Conservation (phyloP, 805 yeast genomes). For the Dipodascus albidus region DNA sequence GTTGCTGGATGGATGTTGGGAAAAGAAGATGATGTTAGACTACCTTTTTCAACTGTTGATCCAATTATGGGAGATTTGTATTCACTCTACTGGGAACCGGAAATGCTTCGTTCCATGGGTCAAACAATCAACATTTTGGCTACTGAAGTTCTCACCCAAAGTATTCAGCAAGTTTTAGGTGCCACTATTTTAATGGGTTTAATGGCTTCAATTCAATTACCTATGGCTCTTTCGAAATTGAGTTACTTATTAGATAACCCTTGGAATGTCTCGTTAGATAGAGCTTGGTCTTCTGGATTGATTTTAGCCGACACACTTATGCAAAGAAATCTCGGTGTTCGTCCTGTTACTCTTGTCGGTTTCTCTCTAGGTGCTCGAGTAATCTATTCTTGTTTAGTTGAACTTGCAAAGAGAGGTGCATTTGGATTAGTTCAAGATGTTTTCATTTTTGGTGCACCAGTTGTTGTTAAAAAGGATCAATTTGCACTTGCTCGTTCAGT, state of each 20-base stretch:
- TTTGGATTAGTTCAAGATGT: slow-evolving; percentile 86
- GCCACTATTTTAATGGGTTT: slow-evolving; percentile 80
- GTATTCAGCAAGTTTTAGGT: slow-evolving; percentile 91
- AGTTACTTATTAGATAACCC: slow-evolving; percentile 90
- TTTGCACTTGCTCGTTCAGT: slow-evolving; percentile 68
- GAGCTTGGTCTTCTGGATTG: slow-evolving; percentile 95
- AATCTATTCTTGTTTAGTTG: slow-evolving; percentile 79
- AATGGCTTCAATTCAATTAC: slow-evolving; percentile 87
- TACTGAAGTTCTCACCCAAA: slow-evolving; percentile 82
- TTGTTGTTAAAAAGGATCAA: slow-evolving; percentile 69
- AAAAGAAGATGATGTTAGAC: slow-evolving; percentile 85
- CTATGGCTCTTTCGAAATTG: slow-evolving; percentile 81
- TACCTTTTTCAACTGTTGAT: slow-evolving; percentile 93
- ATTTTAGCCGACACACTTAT: slow-evolving; percentile 85
- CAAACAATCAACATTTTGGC: slow-evolving; percentile 92
- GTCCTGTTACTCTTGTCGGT: slow-evolving; percentile 89
- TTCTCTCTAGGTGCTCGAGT: slow-evolving; percentile 90
- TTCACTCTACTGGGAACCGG: slow-evolving; percentile 95
- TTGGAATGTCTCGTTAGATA: slow-evolving; percentile 92
- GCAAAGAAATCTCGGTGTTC: slow-evolving; percentile 75
- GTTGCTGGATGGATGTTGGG: slow-evolving; percentile 98
- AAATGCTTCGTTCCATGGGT: slow-evolving; percentile 90
- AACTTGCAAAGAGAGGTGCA: slow-evolving; percentile 75
- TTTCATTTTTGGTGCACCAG: slow-evolving; percentile 76
- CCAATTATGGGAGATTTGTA: slow-evolving; percentile 96